Base-by-base conservation (phyloP, 2,329 filamentous ascomycete genomes). In the Colletotrichum tropicicola region DNA sequence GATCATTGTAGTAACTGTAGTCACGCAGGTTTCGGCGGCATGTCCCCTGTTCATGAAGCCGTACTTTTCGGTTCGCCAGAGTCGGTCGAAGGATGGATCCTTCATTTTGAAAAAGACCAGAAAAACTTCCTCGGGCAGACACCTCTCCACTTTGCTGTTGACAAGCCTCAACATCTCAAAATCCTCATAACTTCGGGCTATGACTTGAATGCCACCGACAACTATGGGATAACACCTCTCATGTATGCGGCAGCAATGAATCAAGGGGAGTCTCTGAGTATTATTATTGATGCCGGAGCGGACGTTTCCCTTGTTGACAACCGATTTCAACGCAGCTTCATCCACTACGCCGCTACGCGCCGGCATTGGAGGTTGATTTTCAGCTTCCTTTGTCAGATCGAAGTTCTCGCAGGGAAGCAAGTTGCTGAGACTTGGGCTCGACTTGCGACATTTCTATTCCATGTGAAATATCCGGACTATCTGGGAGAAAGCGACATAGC, bases 41-140 rank as follows among this genome's bases (percentile, higher is more conserved):
- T 63, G 54, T 32, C 59, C 0, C 54, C 54, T 0, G 45, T 59
- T 25, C 59, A 63, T 2, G 54, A 59, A 27, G 59, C 59, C 32
- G 10, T 63, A 1, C 3, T 59, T 0, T 28, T 59, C 1, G 54
- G 17, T 5, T 19, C 59, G 4, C 10, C 28, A 1, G 23, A 52
- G 0, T 1, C 15, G 1, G 21, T 52, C 3, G 17, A 10, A 2
- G 23, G 0, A 4, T 27, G 28, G 7, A 45, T 37, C 0, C 0
- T 5, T 3, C 1, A 28, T 0, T 63, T 23, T 1, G n/a, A 41
- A 0, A 4, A 1, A 7, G 32, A 60, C 0, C 5, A 21, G 2
- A 55, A 21, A 17, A 48, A 60, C 10, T 45, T 54, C 2, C 41
- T 60, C 3, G 58, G 51, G 0, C 58, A 60, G 9, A 60, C 58